These are phyloP conservation scores for Cyathus striatus DNA, from an alignment of 768 basidiomycete species.

Conservation along the genomic window DNA sequence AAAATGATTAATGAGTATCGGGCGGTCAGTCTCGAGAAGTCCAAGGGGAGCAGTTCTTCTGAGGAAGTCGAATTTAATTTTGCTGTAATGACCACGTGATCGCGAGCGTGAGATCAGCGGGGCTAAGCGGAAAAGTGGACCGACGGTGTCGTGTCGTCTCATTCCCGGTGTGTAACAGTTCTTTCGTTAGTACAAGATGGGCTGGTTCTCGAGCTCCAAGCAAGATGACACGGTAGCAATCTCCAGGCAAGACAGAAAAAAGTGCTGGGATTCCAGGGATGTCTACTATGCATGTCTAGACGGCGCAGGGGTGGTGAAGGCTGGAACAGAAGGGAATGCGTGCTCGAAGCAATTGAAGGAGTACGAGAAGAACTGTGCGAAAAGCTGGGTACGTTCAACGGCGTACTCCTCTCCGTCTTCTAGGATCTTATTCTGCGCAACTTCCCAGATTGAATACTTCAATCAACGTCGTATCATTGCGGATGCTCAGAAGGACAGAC, in stretches of 20 bases:
- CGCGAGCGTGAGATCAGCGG: too few species aligned
- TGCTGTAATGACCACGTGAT: too few species aligned
- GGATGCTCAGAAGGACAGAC: slow-evolving; percentile 70
- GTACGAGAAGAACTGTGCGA: slow-evolving; percentile 76
- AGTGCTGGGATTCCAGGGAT: slow-evolving; percentile 86
- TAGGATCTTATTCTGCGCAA: slow-evolving; percentile 1
- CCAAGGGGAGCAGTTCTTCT: too few species aligned
- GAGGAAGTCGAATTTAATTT: too few species aligned
- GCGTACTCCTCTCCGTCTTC: not conserved
- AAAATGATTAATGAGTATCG: too few species aligned
- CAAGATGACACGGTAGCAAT: slow-evolving; percentile 33
- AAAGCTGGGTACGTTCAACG: slow-evolving; percentile 73
- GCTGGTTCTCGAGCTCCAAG: slow-evolving; percentile 33
- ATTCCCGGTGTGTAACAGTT: too few species aligned
- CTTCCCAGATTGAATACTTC: slow-evolving; percentile 82
- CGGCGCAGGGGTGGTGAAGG: slow-evolving; percentile 55
- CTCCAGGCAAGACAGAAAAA: slow-evolving; percentile 62
- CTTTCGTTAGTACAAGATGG: slow-evolving; percentile 29
- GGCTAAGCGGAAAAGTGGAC: too few species aligned
- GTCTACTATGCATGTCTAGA: slow-evolving; percentile 85
- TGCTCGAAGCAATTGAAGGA: slow-evolving; percentile 52
- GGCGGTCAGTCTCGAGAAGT: too few species aligned
- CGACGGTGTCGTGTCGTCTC: too few species aligned
- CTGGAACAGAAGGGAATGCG: slow-evolving; percentile 62
- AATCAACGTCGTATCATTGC: slow-evolving; percentile 85